Conservation (phyloP, 75 land plant genomes). For the Larix kaempferi region DNA sequence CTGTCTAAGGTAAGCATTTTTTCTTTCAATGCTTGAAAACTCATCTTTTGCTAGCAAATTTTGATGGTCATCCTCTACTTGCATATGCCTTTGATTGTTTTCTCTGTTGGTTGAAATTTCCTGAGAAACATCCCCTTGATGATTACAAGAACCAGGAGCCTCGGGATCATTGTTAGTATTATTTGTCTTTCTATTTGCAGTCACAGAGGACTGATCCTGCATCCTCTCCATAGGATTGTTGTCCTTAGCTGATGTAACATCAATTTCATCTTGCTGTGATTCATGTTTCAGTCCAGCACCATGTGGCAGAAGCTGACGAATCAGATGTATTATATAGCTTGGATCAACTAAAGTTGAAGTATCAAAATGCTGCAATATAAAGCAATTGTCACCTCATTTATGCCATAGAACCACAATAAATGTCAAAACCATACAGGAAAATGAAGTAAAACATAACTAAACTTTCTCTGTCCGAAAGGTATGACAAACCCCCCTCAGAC, state of each 20-base stretch:
- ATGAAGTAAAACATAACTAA: constrained; percentile 6
- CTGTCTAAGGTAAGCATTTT: not conserved
- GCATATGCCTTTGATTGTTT: not conserved
- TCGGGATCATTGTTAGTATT: not conserved
- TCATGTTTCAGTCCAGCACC: not conserved
- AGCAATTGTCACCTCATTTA: not conserved
- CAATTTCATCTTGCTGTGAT: not conserved
- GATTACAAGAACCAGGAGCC: not conserved
- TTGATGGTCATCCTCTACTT: not conserved
- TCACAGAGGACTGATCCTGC: not conserved
- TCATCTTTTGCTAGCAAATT: constrained; percentile 11
- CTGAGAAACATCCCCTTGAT: not conserved
- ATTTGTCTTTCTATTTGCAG: not conserved
- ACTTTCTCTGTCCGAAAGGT: not conserved
- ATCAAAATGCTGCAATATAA: constrained; percentile 24
- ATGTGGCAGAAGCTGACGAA: constrained; percentile 69
- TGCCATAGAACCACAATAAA: not conserved
- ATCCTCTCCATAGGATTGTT: not conserved
- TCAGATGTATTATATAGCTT: constrained; percentile 80
- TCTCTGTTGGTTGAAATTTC: not conserved
- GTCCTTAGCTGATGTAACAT: not conserved
- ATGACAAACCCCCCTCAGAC: not conserved
- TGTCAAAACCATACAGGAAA: not conserved
- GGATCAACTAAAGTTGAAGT: constrained; percentile 73
- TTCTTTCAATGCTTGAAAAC: not conserved